phyloP scores from a whole-genome alignment of 1,284 basidiomycete genomes.

The Lentinula novae-zelandiae region DNA sequence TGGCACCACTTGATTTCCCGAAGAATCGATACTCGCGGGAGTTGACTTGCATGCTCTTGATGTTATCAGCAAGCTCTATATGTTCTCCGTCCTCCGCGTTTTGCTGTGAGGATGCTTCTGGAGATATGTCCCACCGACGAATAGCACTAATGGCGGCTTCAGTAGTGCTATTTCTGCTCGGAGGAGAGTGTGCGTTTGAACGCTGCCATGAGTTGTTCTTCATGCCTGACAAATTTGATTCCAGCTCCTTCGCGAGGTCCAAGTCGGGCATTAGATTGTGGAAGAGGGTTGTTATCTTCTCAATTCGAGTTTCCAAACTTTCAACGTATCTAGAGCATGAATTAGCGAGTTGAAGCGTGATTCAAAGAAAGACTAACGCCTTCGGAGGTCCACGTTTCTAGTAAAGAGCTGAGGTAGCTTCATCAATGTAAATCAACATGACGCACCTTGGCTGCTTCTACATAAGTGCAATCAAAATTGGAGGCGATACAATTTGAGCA shows the following conservation, averaged over 20 bases:
- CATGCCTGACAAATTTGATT: background rate
- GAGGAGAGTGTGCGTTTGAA: background rate
- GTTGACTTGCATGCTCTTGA: slow-evolving; percentile 32
- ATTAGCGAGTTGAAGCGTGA: background rate
- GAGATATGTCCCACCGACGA: slow-evolving; percentile 16
- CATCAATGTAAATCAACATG: background rate
- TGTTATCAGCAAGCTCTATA: slow-evolving; percentile 32
- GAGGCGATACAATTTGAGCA: slow-evolving; percentile 81
- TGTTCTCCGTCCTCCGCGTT: slow-evolving; percentile 34
- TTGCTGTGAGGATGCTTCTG: background rate
- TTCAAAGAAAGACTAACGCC: slow-evolving; percentile 51
- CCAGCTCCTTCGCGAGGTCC: slow-evolving; percentile 7
- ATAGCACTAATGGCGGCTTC: slow-evolving; percentile 31
- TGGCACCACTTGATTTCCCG: slow-evolving; percentile 68
- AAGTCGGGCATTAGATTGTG: slow-evolving; percentile 9
- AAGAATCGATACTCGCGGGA: slow-evolving; percentile 51
- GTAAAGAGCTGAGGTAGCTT: background rate
- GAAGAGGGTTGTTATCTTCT: slow-evolving; percentile 64
- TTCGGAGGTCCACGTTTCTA: slow-evolving; percentile 84
- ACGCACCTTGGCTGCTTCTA: slow-evolving; percentile 68
- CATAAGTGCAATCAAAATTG: slow-evolving; percentile 73
- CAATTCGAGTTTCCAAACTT: slow-evolving; percentile 65
- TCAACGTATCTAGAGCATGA: slow-evolving; percentile 57
- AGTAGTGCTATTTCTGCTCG: background rate
- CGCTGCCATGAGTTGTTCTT: background rate